Evolutionary conservation across 495 filamentous ascomycete genomes (phyloP), one percentile per base, ranked within the genome.

Genomic region (Trichoderma gamsii): DNA sequence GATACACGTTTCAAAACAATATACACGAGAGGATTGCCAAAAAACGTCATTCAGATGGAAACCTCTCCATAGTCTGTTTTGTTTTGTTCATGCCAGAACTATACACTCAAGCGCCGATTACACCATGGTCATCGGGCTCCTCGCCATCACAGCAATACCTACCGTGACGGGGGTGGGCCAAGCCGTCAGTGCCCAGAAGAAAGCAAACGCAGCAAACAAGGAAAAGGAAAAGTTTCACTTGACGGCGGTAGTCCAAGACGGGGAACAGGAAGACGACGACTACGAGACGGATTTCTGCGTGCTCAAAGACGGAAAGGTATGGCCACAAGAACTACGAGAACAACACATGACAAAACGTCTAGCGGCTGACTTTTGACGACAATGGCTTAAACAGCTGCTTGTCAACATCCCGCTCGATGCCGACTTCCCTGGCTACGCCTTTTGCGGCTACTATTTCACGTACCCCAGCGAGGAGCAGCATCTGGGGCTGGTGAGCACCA

Each of bases 381-480:
- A 38, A 38, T 38, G 35, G 35, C 21, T 67, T 5, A 32, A 32
- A 0, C 67, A 83, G 81, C 70, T 83, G 51, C 79, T 77, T 76
- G 72, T 83, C 69, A 80, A 82, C 65, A 78, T 82, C 64, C 80
- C 81, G 18, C 74, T 27, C 56, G 56, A 69, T 15, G 74, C 72
- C 51, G 80, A 80, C 18, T 72, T 79, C 52, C 73, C 77, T 3
- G 84, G 80, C 0, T 84, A 84, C 75, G 81, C 80, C 32, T 87
- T 88, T 71, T 80, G 81, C 69, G 86, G 86, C 15, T 88, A 84
- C 71, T 87, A 84, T 74, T 85, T 87, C 70, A 80, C 79, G 12
- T 87, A 87, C 71, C 86, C 86, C 25, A 76, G 78, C 21, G 81
- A 84, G n/a, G 80, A 80, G 63, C 74, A 81, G 63, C 84, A 82